Base-by-base conservation (phyloP, 176 grass and related monocot genomes). In the Avena insularis region DNA sequence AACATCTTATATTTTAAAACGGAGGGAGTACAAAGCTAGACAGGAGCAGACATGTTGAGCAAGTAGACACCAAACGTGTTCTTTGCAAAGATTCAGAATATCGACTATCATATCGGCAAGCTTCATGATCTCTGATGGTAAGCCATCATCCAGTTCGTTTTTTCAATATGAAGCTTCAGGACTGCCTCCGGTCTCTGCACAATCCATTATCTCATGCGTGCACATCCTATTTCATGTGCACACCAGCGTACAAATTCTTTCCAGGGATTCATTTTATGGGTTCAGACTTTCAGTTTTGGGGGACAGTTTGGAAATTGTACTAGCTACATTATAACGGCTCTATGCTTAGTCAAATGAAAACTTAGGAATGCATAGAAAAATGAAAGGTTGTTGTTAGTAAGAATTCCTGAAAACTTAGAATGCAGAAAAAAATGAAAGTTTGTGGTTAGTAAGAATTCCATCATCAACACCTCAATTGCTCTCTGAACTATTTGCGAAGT, bases 201-300 rank as follows among this genome's bases (percentile, higher is more conserved):
- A 51, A 43, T 23, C 65, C 12, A 70, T 71, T 40, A 25, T 83
- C 65, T 43, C 33, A 71, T 83, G 81, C 62, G 49, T n/a, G 21
- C 60, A 81, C 53, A 20, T 10, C 60, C 61, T 70, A 67, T 4
- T 67, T 50, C 23, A 65, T 50, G 25, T 67, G 43, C 78, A 27
- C 20, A 27, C 12, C 43, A 80, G 20, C 56, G 58, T 40, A 14
- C 78, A 48, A 10, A 80, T 63, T 63, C 58, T 80, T 40, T 36
- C 21, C 21, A 9, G 14, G 27, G 81, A n/a, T 57, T 60, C 80
- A 19, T 71, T 38, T 56, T 29, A 48, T 29, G n/a, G 9, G 59
- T 79, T 29, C 78, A 49, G 59, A 25, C 0, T 56, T 55, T 38
- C 59, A 29, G 59, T 64, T 64, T 47, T 17, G 78, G 57, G 4